Percentiles rank a stretch among this genome's conserved stretches.
Conservation (phyloP, 352 stramenopile genomes). For the Globisporangium heterothallicum region DNA sequence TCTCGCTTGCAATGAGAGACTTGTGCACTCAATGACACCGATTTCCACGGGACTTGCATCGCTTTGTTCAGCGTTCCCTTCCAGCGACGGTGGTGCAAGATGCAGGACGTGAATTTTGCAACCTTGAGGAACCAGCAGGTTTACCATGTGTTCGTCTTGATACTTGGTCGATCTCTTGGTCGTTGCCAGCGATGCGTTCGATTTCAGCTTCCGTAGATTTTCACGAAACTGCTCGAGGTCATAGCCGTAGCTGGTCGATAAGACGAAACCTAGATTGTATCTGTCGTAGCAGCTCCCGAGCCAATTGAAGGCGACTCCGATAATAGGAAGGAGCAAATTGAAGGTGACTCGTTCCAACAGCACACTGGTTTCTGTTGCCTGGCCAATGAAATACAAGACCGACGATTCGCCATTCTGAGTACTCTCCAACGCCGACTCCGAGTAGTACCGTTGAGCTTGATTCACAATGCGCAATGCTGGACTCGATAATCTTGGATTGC, state of each 20-base stretch:
- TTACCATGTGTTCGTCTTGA: conserved; percentile 11
- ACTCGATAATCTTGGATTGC: conserved; percentile 27
- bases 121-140: conserved; percentile 24
- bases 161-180: conserved; percentile 17
- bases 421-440: conserved; percentile 8
- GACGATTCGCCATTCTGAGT: neutral
- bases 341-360: conserved; percentile 20
- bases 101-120: conserved; percentile 40
- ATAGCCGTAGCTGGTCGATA: conserved; percentile 65
- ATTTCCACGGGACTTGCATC: conserved; percentile 10
- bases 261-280: conserved; percentile 57
- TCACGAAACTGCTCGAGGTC: conserved; percentile 38
- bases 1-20: conserved; percentile 12
- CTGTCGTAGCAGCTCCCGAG: conserved; percentile 29
- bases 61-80: neutral
- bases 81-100: conserved; percentile 20
- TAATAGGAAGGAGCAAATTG: conserved; percentile 38
- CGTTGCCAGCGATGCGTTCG: conserved; percentile 24
- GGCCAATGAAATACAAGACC: conserved; percentile 12
- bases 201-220: conserved; percentile 49
- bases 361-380: conserved; percentile 21
- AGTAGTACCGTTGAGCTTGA: conserved; percentile 39
- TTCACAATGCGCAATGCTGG: conserved; percentile 41
- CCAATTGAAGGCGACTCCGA: conserved; percentile 37
- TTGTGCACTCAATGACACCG: conserved; percentile 14